Evolutionary conservation across 2,329 filamentous ascomycete species (phyloP).

Genomic region (Pyricularia grisea): DNA sequence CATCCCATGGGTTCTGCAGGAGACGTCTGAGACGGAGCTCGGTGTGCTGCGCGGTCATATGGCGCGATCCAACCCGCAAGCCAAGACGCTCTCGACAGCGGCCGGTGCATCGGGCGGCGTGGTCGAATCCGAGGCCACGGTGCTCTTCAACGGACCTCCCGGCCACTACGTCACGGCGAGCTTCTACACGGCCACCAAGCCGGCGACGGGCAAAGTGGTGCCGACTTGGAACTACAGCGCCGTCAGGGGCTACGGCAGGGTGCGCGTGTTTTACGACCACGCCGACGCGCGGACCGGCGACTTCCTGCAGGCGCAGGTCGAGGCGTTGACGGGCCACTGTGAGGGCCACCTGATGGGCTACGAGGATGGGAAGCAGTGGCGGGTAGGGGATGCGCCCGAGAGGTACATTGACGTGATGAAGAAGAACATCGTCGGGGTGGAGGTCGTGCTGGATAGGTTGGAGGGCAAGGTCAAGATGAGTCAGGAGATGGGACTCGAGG

Average conservation of each 20-base stretch:
- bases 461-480: conserved; percentile 61
- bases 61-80: conserved; percentile 53
- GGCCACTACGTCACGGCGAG: conserved; percentile 61
- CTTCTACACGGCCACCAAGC: conserved; percentile 59
- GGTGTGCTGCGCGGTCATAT: conserved; percentile 50
- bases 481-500: conserved; percentile 44
- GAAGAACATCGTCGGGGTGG: conserved; percentile 51
- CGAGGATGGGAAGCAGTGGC: conserved; percentile 38
- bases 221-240: conserved; percentile 65
- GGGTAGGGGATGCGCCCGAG: conserved; percentile 45
- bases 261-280: conserved; percentile 41
- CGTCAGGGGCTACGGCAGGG: conserved; percentile 52
- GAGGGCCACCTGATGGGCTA: conserved; percentile 50
- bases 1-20: conserved; percentile 46
- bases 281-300: conserved; percentile 29
- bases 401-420: conserved; percentile 46
- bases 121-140: conserved; percentile 44
- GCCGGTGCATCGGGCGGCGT: conserved; percentile 13
- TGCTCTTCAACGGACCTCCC: conserved; percentile 49
- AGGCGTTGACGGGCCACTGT: conserved; percentile 34
- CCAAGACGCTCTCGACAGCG: conserved; percentile 47
- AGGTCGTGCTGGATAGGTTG: conserved; percentile 44
- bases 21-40: conserved; percentile 32
- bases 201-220: conserved; percentile 53
- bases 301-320: conserved; percentile 42